A percentile compares a stretch with the other conserved stretches of the same genome.
Conservation (phyloP, 805 yeast genomes). For the Lachancea sp. region DNA sequence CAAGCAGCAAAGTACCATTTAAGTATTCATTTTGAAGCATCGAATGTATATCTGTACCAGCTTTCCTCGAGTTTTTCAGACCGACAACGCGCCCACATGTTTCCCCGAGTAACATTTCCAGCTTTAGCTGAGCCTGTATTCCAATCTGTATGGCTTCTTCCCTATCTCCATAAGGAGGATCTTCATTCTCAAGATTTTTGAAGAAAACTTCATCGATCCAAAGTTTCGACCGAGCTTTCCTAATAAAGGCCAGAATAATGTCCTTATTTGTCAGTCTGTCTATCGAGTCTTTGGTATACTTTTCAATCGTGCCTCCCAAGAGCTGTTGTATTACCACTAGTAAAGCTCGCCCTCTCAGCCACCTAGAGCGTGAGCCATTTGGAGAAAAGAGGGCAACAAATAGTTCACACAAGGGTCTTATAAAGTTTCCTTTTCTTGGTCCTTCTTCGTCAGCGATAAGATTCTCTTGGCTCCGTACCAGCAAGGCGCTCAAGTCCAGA, state of each 20-base stretch:
- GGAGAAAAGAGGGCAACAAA: constrained; percentile 65
- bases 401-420: constrained; percentile 76
- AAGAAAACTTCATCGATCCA: constrained; percentile 51
- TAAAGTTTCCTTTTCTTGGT: constrained; percentile 42
- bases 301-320: constrained; percentile 82
- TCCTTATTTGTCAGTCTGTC: constrained; percentile 30
- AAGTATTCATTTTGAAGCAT: constrained; percentile 69
- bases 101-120: constrained; percentile 56
- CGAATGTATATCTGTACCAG: constrained; percentile 52
- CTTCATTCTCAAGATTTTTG: constrained; percentile 29
- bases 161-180: not conserved
- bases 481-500: not conserved
- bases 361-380: constrained; percentile 49
- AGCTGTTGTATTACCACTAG: constrained; percentile 77
- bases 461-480: not conserved
- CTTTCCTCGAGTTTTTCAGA: constrained; percentile 51
- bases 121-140: constrained; percentile 51
- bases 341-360: constrained; percentile 83
- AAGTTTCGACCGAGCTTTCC: constrained; percentile 26
- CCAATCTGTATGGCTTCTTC: constrained; percentile 25
- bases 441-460: constrained; percentile 13
- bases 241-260: constrained; percentile 39
- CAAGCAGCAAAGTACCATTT: constrained; percentile 56
- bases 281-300: constrained; percentile 43
- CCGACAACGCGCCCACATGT: constrained; percentile 73